These are phyloP conservation scores for Lathyrus oleraceus DNA, from an alignment of 306 rosid species.

Conservation along the genomic window DNA sequence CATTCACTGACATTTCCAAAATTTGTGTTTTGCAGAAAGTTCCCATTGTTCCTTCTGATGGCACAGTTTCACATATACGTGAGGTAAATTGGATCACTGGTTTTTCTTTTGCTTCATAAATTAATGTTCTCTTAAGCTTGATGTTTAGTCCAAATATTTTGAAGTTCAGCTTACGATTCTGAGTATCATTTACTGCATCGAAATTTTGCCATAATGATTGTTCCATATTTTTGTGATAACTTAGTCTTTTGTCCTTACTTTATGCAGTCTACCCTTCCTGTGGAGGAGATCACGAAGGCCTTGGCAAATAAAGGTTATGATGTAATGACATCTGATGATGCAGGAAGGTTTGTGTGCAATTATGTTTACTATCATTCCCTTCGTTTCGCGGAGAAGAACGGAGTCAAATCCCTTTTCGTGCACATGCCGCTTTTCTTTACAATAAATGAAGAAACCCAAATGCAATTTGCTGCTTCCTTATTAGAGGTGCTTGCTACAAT, in stretches of 20 bases:
- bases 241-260: slow-evolving; percentile 10
- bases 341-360: slow-evolving; percentile 96
- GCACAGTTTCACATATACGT: slow-evolving; percentile 56
- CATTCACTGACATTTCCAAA: slow-evolving; percentile 29
- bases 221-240: not conserved
- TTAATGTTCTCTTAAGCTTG: slow-evolving; percentile 22
- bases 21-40: slow-evolving; percentile 68
- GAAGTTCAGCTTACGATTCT: slow-evolving; percentile 16
- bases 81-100: slow-evolving; percentile 54
- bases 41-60: slow-evolving; percentile 79
- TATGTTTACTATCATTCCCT: slow-evolving; percentile 96
- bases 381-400: slow-evolving; percentile 73
- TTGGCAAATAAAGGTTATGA: slow-evolving; percentile 73
- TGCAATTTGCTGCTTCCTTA: slow-evolving; percentile 88
- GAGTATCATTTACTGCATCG: slow-evolving; percentile 21
- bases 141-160: slow-evolving; percentile 25
- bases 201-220: slow-evolving; percentile 1
- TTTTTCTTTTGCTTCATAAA: not conserved
- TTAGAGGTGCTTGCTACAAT: slow-evolving; percentile 71
- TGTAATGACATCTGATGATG: slow-evolving; percentile 88
- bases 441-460: slow-evolving; percentile 75
- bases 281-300: slow-evolving; percentile 73
- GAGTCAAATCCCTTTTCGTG: slow-evolving; percentile 77
- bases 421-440: slow-evolving; percentile 91
- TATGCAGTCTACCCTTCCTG: slow-evolving; percentile 79